Evolutionary conservation across 2,329 filamentous ascomycete genomes (phyloP), one percentile per base, ranked within the genome.

Genomic region (Penicillium digitatum): DNA sequence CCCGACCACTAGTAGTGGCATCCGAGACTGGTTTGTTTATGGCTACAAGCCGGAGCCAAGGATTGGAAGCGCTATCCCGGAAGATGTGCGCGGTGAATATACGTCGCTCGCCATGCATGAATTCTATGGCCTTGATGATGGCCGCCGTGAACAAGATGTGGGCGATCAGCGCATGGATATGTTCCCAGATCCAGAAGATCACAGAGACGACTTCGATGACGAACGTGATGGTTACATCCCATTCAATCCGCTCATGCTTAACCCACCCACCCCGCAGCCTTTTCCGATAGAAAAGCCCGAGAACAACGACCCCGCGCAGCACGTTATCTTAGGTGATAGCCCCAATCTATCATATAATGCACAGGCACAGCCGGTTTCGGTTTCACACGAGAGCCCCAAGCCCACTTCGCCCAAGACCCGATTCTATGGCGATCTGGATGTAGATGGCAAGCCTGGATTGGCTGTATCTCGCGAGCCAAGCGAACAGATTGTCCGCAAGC

Each of bases 171-270:
- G 65, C 46, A 69, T 72, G 55, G 64, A 72, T 47, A 67, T 71
- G 40, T 69, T 69, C 56, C 61, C 67, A 18, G 69, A 72, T 45
- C 66, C 70, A 16, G 66, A 67, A 31, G 62, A 69, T 27, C 62
- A 71, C 32, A 66, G 65, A 18, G 58, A 66, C 14, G 59, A 66
- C 34, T 55, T 60, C 2, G 61, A 67, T n/a, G 60, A 64, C 27
- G 60, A 62, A 6, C 49, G 39, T 16, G 48, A 63, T 16, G 55
- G 54, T 3, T 29, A n/a, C 22, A 57, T 70, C 31, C 66, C 60
- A 7, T 63, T 73, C n/a, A 76, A 78, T 38, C 77, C 77, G 3
- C 65, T 79, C 18, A 71, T 69, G 55, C 73, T 79, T 67, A 79
- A 79, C 48, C 76, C 76, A 22, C 75, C 76, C 20, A 76, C 74